phyloP scores from a whole-genome alignment of 2,329 filamentous ascomycete species.

The Botrytis porri region DNA sequence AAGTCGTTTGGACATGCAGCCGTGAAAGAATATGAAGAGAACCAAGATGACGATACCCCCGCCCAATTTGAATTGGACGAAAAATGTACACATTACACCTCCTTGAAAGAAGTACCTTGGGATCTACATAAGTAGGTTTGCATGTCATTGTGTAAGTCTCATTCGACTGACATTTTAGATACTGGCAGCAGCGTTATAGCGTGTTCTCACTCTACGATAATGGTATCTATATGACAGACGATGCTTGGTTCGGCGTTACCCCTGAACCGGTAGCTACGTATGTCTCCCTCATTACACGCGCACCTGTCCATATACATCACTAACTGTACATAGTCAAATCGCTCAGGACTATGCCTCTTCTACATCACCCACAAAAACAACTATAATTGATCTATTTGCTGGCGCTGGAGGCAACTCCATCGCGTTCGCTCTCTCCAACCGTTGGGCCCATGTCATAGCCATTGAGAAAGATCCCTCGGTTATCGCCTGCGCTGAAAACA shows the following conservation, averaged over 20 bases:
- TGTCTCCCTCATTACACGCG: constrained; percentile 32
- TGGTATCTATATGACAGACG: constrained; percentile 85
- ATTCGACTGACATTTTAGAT: constrained; percentile 50
- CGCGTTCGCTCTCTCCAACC: constrained; percentile 78
- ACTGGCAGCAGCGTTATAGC: constrained; percentile 84
- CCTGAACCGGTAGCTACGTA: constrained; percentile 87
- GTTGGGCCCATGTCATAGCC: constrained; percentile 81
- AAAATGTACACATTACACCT: constrained; percentile 72
- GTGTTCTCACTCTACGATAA: constrained; percentile 87
- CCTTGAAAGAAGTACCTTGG: constrained; percentile 68
- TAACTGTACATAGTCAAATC: constrained; percentile 56
- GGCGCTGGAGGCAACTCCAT: constrained; percentile 93
- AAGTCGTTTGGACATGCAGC: neutral
- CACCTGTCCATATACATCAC: neutral
- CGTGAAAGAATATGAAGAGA: neutral
- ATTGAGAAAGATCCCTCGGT: constrained; percentile 81
- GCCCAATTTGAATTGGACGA: constrained; percentile 49
- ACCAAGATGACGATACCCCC: neutral
- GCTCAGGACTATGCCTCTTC: constrained; percentile 64
- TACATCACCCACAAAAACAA: constrained; percentile 27
- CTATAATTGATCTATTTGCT: constrained; percentile 81
- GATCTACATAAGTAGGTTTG: constrained; percentile 74
- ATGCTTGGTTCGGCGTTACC: constrained; percentile 96
- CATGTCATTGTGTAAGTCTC: neutral
- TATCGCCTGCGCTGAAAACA: constrained; percentile 87